These are phyloP conservation scores for Syzygium syzygioides DNA, from an alignment of 441 rosid species.

Conservation along the genomic window DNA sequence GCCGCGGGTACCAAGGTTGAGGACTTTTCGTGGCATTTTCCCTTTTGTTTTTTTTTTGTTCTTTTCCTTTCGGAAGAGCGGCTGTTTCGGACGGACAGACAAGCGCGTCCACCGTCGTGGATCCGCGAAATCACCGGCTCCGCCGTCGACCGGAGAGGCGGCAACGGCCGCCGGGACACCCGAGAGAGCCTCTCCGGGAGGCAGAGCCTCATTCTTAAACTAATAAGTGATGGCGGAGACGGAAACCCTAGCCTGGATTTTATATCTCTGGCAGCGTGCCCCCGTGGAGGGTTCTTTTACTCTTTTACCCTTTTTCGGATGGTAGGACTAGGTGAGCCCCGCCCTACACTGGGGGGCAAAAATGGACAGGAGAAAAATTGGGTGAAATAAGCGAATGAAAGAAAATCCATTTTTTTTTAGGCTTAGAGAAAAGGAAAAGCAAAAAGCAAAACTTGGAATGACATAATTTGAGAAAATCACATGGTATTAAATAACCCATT, in stretches of 20 bases:
- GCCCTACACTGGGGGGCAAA: background rate
- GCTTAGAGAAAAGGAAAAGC: background rate
- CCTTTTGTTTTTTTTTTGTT: background rate
- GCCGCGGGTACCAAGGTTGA: background rate
- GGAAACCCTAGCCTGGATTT: background rate
- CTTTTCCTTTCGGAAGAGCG: background rate
- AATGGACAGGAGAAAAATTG: background rate
- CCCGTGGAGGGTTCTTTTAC: fast-evolving
- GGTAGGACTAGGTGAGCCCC: background rate
- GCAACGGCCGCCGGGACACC: background rate
- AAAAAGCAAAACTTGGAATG: background rate
- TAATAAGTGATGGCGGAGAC: background rate
- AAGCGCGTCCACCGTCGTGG: background rate
- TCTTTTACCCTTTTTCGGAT: background rate
- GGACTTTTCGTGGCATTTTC: background rate
- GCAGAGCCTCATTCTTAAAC: background rate
- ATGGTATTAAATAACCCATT: background rate
- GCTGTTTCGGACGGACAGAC: background rate
- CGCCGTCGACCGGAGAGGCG: background rate
- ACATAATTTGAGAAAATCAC: background rate
- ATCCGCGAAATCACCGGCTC: background rate
- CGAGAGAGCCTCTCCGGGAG: background rate
- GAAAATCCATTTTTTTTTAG: background rate
- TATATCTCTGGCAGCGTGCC: background rate
- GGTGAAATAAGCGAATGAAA: background rate